Base-by-base conservation (phyloP, 1,284 basidiomycete species). In the Spongiforma sp. region DNA sequence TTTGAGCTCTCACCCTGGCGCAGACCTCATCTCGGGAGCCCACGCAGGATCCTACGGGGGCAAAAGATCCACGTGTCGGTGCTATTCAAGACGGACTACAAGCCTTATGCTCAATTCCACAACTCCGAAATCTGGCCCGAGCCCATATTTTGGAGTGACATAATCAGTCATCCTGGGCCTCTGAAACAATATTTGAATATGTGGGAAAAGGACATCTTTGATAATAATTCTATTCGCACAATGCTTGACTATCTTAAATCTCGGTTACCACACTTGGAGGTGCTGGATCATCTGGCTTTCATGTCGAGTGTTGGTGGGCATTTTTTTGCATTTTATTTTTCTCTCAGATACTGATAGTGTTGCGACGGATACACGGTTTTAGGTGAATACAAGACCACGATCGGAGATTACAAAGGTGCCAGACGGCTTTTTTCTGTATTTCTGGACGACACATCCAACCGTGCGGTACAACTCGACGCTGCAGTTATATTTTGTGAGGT, bases 151-250 rank as follows among this genome's bases (percentile, higher is more conserved):
- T 77, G 74, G 69, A 76, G 78, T n/a, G 75, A 77, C 30, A 60
- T 59, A 8, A 59, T 50, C n/a, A 73, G 68, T 50, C 73, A 77
- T n/a, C 43, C 57, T 21, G 67, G 67, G 3, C 73, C 76, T 28
- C 62, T 65, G 19, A 4, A 46, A 12, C 56, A 73, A 8, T 59
- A n/a, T n/a, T n/a, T 69, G 0, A 54, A 66, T 34, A 33, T 63
- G 21, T 78, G 75, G 74, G 76, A 75, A 26, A 75, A 67, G 53
- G 69, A 75, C n/a, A 65, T 77, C 28, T 77, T 75, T 17, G 74
- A 75, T 15, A 60, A 65, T 41, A 6, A 63, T 24, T 68, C 68
- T 5, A 33, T 76, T 26, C 61, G 48, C 30, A 65, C 55, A 21
- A 59, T 78, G 1, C 61, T 75, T 4, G 60, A 66, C 17, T 60